A percentile compares a stretch with the other conserved stretches of the same genome.
phyloP scores from a whole-genome alignment of 192 early-diverging fungal genomes.

The Chytriomyces confervae region DNA sequence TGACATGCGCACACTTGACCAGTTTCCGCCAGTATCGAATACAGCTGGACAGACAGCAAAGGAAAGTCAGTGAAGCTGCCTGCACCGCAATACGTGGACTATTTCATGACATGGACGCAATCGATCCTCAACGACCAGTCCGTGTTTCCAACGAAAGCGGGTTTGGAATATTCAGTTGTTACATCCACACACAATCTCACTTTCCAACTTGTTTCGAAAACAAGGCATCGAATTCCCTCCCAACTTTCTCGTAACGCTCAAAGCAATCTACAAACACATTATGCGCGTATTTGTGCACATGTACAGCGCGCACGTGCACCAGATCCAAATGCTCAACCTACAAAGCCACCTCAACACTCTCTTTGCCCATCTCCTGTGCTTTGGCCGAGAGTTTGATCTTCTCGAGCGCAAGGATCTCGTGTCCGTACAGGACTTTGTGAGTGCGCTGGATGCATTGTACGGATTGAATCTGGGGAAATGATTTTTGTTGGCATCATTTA shows the following conservation, averaged over 20 bases:
- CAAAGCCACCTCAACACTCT: conserved; percentile 95
- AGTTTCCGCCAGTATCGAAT: conserved; percentile 73
- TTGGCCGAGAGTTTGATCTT: conserved; percentile 91
- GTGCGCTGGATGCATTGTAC: conserved; percentile 32
- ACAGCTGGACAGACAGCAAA: conserved; percentile 89
- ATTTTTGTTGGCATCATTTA: too few relatives aligned
- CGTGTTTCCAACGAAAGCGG: conserved; percentile 91
- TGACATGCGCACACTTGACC: too few relatives aligned
- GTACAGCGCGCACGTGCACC: conserved; percentile 88
- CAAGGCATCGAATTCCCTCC: conserved; percentile 83
- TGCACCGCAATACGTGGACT: conserved; percentile 96
- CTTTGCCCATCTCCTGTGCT: conserved; percentile 94
- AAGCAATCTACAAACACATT: conserved; percentile 81
- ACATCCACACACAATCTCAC: neutral
- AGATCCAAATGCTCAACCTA: conserved; percentile 78
- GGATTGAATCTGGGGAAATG: neutral
- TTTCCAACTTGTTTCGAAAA: too few relatives aligned
- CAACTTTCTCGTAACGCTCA: conserved; percentile 72
- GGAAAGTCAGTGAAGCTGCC: conserved; percentile 81
- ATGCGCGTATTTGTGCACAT: conserved; percentile 93
- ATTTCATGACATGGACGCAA: conserved; percentile 86
- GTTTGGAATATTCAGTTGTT: conserved; percentile 41
- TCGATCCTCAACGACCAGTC: conserved; percentile 85
- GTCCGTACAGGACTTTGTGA: conserved; percentile 76
- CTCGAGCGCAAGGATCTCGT: conserved; percentile 89